phyloP scores from a whole-genome alignment of 768 basidiomycete species.

The Phlebiopsis gigantea region DNA sequence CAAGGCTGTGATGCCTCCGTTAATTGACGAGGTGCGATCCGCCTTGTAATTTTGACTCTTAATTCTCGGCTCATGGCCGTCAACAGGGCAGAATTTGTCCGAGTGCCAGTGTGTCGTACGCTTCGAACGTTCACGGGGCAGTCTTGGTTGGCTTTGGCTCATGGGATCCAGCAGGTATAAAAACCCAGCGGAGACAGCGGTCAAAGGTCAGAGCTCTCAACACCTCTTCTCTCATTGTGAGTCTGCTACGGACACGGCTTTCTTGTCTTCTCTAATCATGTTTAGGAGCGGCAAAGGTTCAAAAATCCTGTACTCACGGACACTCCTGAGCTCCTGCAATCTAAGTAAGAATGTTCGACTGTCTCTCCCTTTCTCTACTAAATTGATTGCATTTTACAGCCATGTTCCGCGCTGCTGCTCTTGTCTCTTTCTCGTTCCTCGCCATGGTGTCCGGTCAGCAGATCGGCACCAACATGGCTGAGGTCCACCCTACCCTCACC shows the following conservation, averaged over 20 bases:
- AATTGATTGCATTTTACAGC: neutral
- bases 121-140: neutral
- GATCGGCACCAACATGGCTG: constrained; percentile 38
- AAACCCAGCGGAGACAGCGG: neutral
- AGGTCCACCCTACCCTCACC: constrained; percentile 39
- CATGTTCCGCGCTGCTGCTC: constrained; percentile 22
- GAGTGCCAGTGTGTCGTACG: neutral
- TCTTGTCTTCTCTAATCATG: no score
- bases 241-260: neutral
- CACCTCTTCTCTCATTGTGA: neutral
- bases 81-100: neutral
- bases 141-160: neutral
- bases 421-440: constrained; percentile 19
- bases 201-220: neutral
- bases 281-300: no score
- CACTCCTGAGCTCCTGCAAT: neutral
- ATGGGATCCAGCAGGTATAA: neutral
- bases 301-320: no score
- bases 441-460: constrained; percentile 41
- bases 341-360: neutral
- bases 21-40: neutral
- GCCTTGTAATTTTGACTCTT: neutral
- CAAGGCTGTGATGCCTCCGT: neutral
- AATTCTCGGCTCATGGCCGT: constrained; percentile 4
- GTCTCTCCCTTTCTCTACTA: no score